Conservation (phyloP, 1,139 yeast genomes). For the Pichia sorboxylosa region DNA sequence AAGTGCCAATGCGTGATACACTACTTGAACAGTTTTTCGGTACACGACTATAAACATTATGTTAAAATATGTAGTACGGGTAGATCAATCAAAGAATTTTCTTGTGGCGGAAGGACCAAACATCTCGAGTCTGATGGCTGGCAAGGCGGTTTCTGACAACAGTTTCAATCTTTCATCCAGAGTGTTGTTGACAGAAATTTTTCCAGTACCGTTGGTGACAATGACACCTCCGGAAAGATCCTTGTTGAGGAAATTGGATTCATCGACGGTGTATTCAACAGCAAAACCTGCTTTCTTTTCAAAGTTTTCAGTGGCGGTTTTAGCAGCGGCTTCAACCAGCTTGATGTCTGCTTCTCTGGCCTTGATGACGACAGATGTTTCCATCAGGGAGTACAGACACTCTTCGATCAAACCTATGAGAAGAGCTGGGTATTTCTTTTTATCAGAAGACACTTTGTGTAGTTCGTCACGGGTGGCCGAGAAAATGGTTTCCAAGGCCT, state of each 20-base stretch:
- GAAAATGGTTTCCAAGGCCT: conserved; percentile 63
- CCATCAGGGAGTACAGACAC: conserved; percentile 66
- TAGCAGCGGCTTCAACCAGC: conserved; percentile 51
- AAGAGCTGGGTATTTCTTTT: conserved; percentile 53
- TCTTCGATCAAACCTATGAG: conserved; percentile 75
- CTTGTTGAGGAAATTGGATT: conserved; percentile 42
- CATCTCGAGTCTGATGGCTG: conserved; percentile 81
- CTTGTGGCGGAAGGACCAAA: conserved; percentile 83
- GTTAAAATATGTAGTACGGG: too few species aligned
- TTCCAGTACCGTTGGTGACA: conserved; percentile 58
- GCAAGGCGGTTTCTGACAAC: conserved; percentile 75
- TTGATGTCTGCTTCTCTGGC: conserved; percentile 62
- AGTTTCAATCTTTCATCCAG: conserved; percentile 85
- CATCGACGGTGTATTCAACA: conserved; percentile 43
- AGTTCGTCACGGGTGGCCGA: conserved; percentile 57
- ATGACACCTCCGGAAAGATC: conserved; percentile 80
- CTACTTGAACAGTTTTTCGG: too few species aligned
- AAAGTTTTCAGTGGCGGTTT: conserved; percentile 52
- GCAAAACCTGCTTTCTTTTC: conserved; percentile 44
- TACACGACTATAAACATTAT: too few species aligned
- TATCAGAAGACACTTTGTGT: conserved; percentile 40
- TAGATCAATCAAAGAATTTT: conserved; percentile 69
- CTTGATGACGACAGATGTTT: conserved; percentile 48
- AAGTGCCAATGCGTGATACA: too few species aligned
- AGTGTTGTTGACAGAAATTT: conserved; percentile 84